phyloP scores from a whole-genome alignment of 1,284 basidiomycete genomes.

The Vanrija pseudolonga region DNA sequence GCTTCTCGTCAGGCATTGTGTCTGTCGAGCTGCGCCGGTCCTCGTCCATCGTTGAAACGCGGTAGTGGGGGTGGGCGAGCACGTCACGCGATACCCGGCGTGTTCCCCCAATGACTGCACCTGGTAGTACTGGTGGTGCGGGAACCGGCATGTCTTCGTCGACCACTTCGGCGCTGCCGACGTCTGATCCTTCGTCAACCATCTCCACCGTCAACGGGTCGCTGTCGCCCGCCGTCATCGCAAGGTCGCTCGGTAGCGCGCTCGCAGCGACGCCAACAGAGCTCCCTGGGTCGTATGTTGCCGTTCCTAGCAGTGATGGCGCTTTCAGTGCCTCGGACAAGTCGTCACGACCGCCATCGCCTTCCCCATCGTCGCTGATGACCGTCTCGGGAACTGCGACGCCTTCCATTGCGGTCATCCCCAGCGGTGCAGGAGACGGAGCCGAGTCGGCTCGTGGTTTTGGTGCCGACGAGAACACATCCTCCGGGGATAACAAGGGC shows the following conservation, averaged over 20 bases:
- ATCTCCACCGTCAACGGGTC: constrained; percentile 34
- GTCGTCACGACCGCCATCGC: constrained; percentile 51
- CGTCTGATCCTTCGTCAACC: constrained; percentile 18
- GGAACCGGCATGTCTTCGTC: constrained; percentile 24
- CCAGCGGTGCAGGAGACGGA: constrained; percentile 6
- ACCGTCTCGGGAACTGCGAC: constrained; percentile 23
- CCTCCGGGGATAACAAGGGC: constrained; percentile 11
- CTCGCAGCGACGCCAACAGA: constrained; percentile 16
- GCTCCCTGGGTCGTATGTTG: constrained; percentile 56
- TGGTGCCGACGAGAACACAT: constrained; percentile 25
- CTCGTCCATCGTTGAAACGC: constrained; percentile 15
- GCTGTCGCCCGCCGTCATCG: constrained; percentile 14
- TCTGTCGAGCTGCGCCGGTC: constrained; percentile 27
- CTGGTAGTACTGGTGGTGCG: not conserved
- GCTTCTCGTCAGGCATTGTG: constrained; percentile 12
- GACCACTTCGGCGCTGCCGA: constrained; percentile 32
- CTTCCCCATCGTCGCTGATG: constrained; percentile 1
- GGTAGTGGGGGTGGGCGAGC: not conserved
- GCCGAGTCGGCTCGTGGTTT: constrained; percentile 41
- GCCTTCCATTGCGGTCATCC: constrained; percentile 7
- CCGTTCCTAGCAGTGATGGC: constrained; percentile 39
- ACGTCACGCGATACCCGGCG: not conserved
- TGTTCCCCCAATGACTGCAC: not conserved
- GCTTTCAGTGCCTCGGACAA: constrained; percentile 43
- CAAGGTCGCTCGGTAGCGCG: constrained; percentile 23